A percentile compares a stretch with the other conserved stretches of the same genome.
These are phyloP conservation scores for Cystofilobasidium bisporidii DNA, from an alignment of 768 basidiomycete species.

Conservation along the genomic window DNA sequence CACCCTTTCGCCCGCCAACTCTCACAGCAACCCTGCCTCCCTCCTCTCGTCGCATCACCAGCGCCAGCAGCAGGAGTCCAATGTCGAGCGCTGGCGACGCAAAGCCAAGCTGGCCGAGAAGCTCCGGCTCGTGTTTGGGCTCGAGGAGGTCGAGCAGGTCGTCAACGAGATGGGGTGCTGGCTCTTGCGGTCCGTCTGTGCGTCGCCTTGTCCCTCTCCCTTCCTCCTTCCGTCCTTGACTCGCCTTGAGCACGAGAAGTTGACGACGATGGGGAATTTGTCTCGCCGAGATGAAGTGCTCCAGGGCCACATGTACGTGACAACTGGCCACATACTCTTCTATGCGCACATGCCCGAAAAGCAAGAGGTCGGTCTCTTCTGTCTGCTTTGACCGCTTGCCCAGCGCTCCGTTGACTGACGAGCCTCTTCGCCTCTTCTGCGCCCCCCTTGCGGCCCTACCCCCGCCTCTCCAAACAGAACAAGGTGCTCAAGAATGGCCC, in stretches of 20 bases:
- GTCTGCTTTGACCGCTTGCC: too few relatives aligned
- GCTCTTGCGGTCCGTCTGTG: slow-evolving; percentile 77
- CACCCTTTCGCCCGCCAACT: not conserved
- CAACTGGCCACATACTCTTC: slow-evolving; percentile 87
- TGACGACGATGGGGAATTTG: too few relatives aligned
- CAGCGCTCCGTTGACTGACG: too few relatives aligned
- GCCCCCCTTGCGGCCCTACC: not conserved
- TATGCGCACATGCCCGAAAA: slow-evolving; percentile 81
- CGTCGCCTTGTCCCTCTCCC: slow-evolving; percentile 41
- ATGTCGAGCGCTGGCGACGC: slow-evolving; percentile 17
- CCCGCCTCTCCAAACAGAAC: slow-evolving; percentile 49
- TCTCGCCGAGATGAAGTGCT: too few relatives aligned
- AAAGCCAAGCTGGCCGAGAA: slow-evolving; percentile 65
- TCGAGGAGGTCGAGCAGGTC: slow-evolving; percentile 73
- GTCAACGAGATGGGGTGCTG: slow-evolving; percentile 85
- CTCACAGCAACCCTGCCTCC: not conserved
- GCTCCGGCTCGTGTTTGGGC: slow-evolving; percentile 74
- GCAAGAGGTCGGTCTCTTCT: slow-evolving; percentile 57
- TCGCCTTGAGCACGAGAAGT: too few relatives aligned
- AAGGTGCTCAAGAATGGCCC: slow-evolving; percentile 86
- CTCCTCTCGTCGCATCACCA: not conserved
- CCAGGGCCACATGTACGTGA: slow-evolving; percentile 96
- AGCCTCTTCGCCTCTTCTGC: not conserved
- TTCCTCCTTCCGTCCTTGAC: not conserved
- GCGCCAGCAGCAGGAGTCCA: not conserved